These are phyloP conservation scores for Trichomonascaceae sp. DNA, from an alignment of 1,139 yeast genomes.

Conservation along the genomic window DNA sequence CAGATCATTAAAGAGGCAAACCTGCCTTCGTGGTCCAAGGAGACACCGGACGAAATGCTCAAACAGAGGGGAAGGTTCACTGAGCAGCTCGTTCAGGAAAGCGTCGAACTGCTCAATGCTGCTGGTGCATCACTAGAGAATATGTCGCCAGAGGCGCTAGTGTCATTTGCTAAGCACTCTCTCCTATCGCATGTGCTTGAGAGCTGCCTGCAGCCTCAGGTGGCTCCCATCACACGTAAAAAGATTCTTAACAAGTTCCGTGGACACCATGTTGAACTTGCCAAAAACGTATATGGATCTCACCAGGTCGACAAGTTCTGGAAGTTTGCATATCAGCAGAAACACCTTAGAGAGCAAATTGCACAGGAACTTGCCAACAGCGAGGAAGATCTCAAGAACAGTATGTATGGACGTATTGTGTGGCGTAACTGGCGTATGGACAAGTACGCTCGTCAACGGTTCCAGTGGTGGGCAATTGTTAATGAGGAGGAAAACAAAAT, in stretches of 20 bases:
- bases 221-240: constrained; percentile 49
- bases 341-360: constrained; percentile 76
- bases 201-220: constrained; percentile 28
- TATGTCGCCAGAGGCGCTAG: constrained; percentile 43
- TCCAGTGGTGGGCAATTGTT: constrained; percentile 68
- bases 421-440: constrained; percentile 96
- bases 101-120: constrained; percentile 42
- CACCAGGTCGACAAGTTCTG: constrained; percentile 80
- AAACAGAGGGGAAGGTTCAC: constrained; percentile 66
- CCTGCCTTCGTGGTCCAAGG: constrained; percentile 60
- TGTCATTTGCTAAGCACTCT: constrained; percentile 73
- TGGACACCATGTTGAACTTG: constrained; percentile 37
- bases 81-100: constrained; percentile 49
- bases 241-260: constrained; percentile 49
- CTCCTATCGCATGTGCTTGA: constrained; percentile 74
- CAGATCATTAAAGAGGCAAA: constrained; percentile 37
- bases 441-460: constrained; percentile 54
- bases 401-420: constrained; percentile 77
- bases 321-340: constrained; percentile 63
- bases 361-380: constrained; percentile 55
- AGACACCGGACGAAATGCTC: constrained; percentile 16
- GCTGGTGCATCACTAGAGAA: constrained; percentile 49
- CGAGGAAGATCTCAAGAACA: constrained; percentile 61
- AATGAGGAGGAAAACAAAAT: constrained; percentile 49
- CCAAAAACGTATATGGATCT: constrained; percentile 85